These are phyloP conservation scores for Candida loeiensis DNA, from an alignment of 805 yeast genomes.

Conservation along the genomic window DNA sequence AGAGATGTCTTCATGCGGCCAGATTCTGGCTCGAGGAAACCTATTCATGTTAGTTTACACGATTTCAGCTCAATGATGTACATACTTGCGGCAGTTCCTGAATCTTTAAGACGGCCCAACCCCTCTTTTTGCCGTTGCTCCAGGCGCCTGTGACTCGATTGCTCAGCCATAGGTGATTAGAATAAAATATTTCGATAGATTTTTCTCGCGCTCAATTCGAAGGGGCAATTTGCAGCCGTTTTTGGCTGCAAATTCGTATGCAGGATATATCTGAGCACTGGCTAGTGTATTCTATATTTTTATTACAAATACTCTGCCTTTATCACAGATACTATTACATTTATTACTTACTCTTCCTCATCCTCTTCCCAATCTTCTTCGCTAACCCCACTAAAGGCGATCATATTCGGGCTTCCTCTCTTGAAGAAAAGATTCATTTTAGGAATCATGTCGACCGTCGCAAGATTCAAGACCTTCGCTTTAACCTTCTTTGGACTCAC, in stretches of 20 bases:
- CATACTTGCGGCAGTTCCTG: neutral
- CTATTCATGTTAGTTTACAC: neutral
- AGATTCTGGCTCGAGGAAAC: conserved; percentile 2
- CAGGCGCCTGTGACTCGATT: neutral
- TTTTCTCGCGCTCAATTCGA: no score
- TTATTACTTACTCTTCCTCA: neutral
- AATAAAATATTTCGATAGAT: no score
- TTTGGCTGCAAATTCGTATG: neutral
- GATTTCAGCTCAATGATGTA: no score
- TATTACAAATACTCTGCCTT: neutral
- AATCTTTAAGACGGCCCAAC: neutral
- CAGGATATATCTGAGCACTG: neutral
- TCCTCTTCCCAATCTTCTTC: neutral
- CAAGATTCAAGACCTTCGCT: conserved; percentile 37
- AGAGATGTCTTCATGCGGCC: conserved; percentile 4
- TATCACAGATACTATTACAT: no score
- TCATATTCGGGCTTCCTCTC: conserved; percentile 58
- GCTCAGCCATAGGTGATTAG: neutral
- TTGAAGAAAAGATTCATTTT: conserved; percentile 42
- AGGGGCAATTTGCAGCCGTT: no score
- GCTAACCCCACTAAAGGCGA: conserved; percentile 35
- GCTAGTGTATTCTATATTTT: neutral
- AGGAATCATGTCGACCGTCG: conserved; percentile 49
- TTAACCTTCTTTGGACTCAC: conserved; percentile 39
- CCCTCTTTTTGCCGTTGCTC: no score